Evolutionary conservation across 75 land plant species (phyloP).

Genomic region (Picea glauca): DNA sequence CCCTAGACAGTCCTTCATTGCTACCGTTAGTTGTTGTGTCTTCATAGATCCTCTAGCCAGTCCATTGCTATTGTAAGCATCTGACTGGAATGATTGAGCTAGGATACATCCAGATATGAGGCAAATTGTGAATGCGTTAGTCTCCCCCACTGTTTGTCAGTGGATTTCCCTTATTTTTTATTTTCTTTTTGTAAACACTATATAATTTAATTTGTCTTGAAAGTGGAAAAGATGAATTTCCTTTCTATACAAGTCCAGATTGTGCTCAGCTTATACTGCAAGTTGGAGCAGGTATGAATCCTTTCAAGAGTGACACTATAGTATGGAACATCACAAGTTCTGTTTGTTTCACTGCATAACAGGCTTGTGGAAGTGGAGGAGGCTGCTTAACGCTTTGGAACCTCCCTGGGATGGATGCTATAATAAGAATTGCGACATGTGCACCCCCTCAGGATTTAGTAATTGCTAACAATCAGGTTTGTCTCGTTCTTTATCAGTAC

Average conservation of each 20-base stretch:
- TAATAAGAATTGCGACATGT: constrained; percentile 36
- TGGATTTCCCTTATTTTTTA: no score
- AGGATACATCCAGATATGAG: no score
- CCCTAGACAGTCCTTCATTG: no score
- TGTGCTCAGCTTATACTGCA: background rate
- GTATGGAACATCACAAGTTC: background rate
- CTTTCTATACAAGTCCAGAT: background rate
- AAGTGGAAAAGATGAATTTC: no score
- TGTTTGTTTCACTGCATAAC: background rate
- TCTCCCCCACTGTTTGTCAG: no score
- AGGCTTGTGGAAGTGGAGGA: constrained; percentile 83
- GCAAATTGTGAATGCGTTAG: no score
- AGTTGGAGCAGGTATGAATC: background rate
- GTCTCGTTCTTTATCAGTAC: constrained; percentile 6
- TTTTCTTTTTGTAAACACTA: no score
- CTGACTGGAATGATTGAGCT: background rate
- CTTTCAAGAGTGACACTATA: background rate
- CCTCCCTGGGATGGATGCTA: constrained; percentile 53
- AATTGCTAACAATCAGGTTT: constrained; percentile 71
- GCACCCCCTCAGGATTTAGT: constrained; percentile 62
- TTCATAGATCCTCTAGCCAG: no score
- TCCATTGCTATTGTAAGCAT: background rate
- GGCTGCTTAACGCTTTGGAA: constrained; percentile 71
- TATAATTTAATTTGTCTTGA: no score
- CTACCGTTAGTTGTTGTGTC: no score